A percentile compares a stretch with the other conserved stretches of the same genome.
phyloP scores from a whole-genome alignment of 2,329 filamentous ascomycete genomes.

The Tothia fuscella region DNA sequence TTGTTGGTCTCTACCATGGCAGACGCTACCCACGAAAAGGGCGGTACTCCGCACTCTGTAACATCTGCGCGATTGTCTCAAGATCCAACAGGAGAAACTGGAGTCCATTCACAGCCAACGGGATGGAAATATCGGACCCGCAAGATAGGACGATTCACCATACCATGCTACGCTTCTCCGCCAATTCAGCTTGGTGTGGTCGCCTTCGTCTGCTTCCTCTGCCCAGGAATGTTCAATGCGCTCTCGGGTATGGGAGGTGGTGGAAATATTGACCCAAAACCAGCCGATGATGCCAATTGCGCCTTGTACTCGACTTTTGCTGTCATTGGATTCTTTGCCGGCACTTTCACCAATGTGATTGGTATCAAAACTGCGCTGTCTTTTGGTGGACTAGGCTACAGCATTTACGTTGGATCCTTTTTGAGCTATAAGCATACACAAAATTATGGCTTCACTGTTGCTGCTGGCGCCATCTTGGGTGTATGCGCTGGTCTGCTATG shows the following conservation, averaged over 20 bases:
- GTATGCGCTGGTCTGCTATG: constrained; percentile 70
- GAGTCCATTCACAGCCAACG: constrained; percentile 24
- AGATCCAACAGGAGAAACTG: constrained; percentile 12
- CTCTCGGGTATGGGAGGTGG: constrained; percentile 39
- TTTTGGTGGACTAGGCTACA: constrained; percentile 66
- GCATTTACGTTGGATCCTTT: constrained; percentile 60
- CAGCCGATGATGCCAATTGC: constrained; percentile 55
- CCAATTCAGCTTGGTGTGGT: constrained; percentile 37
- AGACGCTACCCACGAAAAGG: constrained; percentile 13
- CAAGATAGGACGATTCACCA: constrained; percentile 27
- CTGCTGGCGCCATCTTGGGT: constrained; percentile 65
- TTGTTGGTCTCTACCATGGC: constrained; percentile 11
- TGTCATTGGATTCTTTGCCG: constrained; percentile 51
- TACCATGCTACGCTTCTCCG: constrained; percentile 40
- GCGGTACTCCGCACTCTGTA: constrained; percentile 1
- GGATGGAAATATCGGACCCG: constrained; percentile 37
- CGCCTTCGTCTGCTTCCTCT: constrained; percentile 41
- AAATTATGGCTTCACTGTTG: constrained; percentile 61
- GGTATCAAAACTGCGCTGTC: constrained; percentile 57
- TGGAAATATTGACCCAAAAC: constrained; percentile 30
- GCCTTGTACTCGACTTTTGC: constrained; percentile 64
- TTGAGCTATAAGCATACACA: constrained; percentile 57
- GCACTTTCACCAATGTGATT: constrained; percentile 64
- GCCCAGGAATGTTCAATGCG: constrained; percentile 43
- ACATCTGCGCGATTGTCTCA: no score